Base-by-base conservation (phyloP, 2,329 filamentous ascomycete genomes). In the Canariomyces notabilis region DNA sequence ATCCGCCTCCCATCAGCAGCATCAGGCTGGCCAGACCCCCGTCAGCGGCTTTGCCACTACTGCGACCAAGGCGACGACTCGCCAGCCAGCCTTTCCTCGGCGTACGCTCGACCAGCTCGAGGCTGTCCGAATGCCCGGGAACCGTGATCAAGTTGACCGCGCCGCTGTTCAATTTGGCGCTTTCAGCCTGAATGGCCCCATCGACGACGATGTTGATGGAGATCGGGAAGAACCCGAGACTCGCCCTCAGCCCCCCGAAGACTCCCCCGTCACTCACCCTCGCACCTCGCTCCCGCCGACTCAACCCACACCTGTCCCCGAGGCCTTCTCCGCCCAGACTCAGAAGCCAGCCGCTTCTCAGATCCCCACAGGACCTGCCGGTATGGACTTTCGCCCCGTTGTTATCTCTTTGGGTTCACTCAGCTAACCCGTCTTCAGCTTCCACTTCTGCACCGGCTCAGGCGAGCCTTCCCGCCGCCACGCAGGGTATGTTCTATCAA, bases 101-200 rank as follows among this genome's bases (percentile, higher is more conserved):
- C 86, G 89, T 60, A 78, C 96, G 44, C 76, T 95, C 61, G 90
- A 97, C 59, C 93, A 98, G 64, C 90, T 95, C 67, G 93, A 98
- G 71, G 89, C 93, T 49, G 93, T 98, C 33, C 89, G 95, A 55
- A 96, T 98, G 91, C 93, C 93, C 37, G 89, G 88, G 50, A 95
- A 96, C 72, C 89, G 93, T 57, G 90, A 93, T 33, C 52, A 58
- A 43, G 86, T 98, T 21, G 91, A 97, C 64, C 84, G 89, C 59
- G 82, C 91, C 56, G 87, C 90, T 40, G 89, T 98, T 39, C 91
- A 97, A 64, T 98, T 98, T 65, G 93, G 93, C 53, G 94, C 90
- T 65, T 88, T 98, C 75, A 94, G 85, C 62, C 68, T 98, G 60
- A 90, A 87, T 62, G 89, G 83, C 20, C 44, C 50, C 43, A 79